These are phyloP conservation scores for Umbelopsis vinacea DNA, from an alignment of 192 early-diverging fungal species.

Conservation along the genomic window DNA sequence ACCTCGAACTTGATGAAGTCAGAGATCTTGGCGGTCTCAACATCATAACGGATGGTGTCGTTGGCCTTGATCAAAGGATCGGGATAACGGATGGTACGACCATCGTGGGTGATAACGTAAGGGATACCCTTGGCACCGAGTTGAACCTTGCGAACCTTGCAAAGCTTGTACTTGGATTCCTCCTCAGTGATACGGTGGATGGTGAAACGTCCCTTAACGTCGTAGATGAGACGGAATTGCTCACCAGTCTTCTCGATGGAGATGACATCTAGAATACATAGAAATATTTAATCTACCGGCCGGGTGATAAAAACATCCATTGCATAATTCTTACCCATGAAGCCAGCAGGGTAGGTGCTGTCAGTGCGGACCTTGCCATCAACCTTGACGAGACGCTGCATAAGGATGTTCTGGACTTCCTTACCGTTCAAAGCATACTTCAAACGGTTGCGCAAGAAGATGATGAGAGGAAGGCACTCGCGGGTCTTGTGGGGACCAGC, in stretches of 20 bases:
- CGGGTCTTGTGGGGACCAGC: slow-evolving; percentile 99
- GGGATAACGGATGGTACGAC: slow-evolving; percentile 99
- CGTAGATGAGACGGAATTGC: slow-evolving; percentile 99
- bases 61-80: slow-evolving; percentile 99
- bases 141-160: slow-evolving; percentile 96
- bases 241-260: slow-evolving; percentile 95
- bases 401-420: slow-evolving; percentile 94
- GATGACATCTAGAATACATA: slow-evolving; percentile 72
- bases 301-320: too few relatives aligned
- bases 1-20: slow-evolving; percentile 97
- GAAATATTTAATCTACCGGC: too few relatives aligned
- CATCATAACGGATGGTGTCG: slow-evolving; percentile 97
- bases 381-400: slow-evolving; percentile 99
- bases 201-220: slow-evolving; percentile 99
- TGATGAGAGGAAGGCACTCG: slow-evolving; percentile 96
- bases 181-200: slow-evolving; percentile 98
- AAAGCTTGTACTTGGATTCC: slow-evolving; percentile 99
- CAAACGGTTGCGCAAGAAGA: slow-evolving; percentile 99
- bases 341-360: slow-evolving; percentile 94
- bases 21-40: slow-evolving; percentile 91
- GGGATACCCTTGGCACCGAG: slow-evolving; percentile 96
- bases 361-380: slow-evolving; percentile 99
- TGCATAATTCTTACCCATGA: slow-evolving; percentile 77
- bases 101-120: slow-evolving; percentile 97
- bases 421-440: slow-evolving; percentile 98